These are phyloP conservation scores for Borovskyia barvae DNA, from an alignment of 208 protist genomes.

Conservation along the genomic window DNA sequence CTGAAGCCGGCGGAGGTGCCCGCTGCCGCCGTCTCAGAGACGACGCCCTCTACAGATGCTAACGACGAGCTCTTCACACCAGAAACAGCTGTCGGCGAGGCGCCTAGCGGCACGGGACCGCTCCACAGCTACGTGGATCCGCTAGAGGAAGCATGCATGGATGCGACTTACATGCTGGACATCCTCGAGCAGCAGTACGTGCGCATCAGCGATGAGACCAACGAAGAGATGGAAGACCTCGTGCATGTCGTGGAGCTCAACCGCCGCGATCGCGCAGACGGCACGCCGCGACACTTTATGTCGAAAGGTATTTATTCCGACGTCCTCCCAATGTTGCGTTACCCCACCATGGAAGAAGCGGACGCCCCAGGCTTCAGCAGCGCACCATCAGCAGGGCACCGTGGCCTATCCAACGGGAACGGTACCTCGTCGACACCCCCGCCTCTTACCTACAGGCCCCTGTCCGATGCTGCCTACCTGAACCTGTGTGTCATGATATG, in stretches of 20 bases:
- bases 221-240: slow-evolving; percentile 39
- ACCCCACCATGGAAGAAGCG: slow-evolving; percentile 2
- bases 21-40: background rate
- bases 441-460: slow-evolving; percentile 11
- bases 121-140: slow-evolving; percentile 18
- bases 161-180: slow-evolving; percentile 19
- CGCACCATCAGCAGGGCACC: too few relatives aligned
- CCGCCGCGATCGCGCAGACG: slow-evolving; percentile 12
- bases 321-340: slow-evolving; percentile 37
- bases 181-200: slow-evolving; percentile 37
- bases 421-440: too few relatives aligned
- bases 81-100: background rate
- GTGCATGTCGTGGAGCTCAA: slow-evolving; percentile 39
- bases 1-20: background rate
- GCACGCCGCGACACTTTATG: slow-evolving; percentile 19
- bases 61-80: background rate
- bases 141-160: slow-evolving; percentile 14
- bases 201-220: slow-evolving; percentile 37
- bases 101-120: slow-evolving; percentile 3
- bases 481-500: slow-evolving; percentile 30
- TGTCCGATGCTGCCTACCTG: slow-evolving; percentile 26
- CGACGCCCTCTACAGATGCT: background rate
- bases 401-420: too few relatives aligned
- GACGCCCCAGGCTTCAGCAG: background rate
- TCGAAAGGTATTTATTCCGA: slow-evolving; percentile 36